Base-by-base conservation (phyloP, 2,329 filamentous ascomycete species). In the Sarocladium kiliense region DNA sequence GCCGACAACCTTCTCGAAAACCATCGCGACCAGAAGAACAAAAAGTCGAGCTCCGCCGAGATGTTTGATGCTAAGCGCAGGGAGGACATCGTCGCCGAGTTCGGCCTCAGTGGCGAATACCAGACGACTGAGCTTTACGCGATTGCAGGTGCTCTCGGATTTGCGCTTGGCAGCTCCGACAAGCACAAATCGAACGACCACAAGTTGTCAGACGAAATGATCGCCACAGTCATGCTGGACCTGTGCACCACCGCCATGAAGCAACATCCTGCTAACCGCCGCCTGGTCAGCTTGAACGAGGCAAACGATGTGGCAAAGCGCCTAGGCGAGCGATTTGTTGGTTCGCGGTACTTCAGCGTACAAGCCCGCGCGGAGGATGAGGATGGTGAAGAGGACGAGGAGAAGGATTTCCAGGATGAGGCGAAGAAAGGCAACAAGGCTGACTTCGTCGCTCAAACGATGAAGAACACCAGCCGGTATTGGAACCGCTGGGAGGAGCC, bases 251-350 rank as follows among this genome's bases (percentile, higher is more conserved):
- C 67, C 0, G 59, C 63, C 14, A 66, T 70, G 62, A 54, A 62
- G 49, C 64, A 63, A 55, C 58, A 68, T 32, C 63, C 67, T 26
- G 73, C 72, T 59, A 26, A 25, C 5, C 74, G 80, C 26, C 74
- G 74, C 2, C 73, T 84, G 16, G 78, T 81, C 51, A 80, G 75
- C 58, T 69, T 83, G 49, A 74, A 77, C 62, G 78, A 82, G 62
- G 80, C 79, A 51, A 82, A 81, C 61, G 79, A 84, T 62, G 80
- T 84, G 59, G 79, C 80, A 42, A 78, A 74, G 63, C 69, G 80
- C 26, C 67, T 84, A 14, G 77, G 79, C 56, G 79, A 83, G 66
- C 77, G 68, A 63, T 74, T 77, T 60, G 63, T 65, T 23, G 57
- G 60, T 3, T 69, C 66, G 9, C 65, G 71, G 6, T 72, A 74